Evolutionary conservation across 495 filamentous ascomycete species (phyloP), one percentile per base, ranked within the genome.

Genomic region (Niebla homalea): DNA sequence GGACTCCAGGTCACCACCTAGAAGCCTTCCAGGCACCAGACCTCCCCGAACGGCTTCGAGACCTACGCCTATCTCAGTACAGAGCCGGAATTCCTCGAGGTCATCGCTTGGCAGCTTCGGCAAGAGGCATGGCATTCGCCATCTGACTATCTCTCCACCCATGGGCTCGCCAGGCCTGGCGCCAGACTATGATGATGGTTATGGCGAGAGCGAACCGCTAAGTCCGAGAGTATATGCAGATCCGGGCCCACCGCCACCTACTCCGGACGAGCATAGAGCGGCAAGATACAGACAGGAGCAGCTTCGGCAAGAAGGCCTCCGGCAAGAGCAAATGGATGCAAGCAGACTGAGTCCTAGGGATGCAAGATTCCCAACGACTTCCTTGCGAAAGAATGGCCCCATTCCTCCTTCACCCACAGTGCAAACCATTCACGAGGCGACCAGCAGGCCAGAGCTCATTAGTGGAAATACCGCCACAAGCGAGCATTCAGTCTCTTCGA

Each of bases 131-230:
- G 68, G 71, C 14, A 58, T 79, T 22, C 71, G 74, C 37, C 76
- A 75, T 43, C 54, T 79, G 39, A 65, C 70, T 41, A 81, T 83
- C 50, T 79, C 77, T 22, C 74, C 75, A 16, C 78, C 78, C 5
- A 57, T 80, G 50, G 67, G 67, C 39, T 77, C 76, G 21, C 74
- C 75, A 0, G 67, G 70, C n/a, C 48, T 64, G 5, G 47, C 54
- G 6, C 50, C 64, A 8, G 55, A 62, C n/a, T 59, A 65, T 32
- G 60, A 66, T 23, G 52, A 51, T 42, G 47, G 61, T 50, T 76
- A 75, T 47, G 64, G 67, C n/a, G 69, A 71, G 5, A 70, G 74
- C 42, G 67, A 71, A 4, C 79, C 79, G 7, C 64, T 82, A 14
- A 77, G 72, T 5, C 79, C 79, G 18, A 68, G 77, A 42, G 59